Conservation (phyloP, 2,329 filamentous ascomycete species). For the Alternaria angustiovoidea region DNA sequence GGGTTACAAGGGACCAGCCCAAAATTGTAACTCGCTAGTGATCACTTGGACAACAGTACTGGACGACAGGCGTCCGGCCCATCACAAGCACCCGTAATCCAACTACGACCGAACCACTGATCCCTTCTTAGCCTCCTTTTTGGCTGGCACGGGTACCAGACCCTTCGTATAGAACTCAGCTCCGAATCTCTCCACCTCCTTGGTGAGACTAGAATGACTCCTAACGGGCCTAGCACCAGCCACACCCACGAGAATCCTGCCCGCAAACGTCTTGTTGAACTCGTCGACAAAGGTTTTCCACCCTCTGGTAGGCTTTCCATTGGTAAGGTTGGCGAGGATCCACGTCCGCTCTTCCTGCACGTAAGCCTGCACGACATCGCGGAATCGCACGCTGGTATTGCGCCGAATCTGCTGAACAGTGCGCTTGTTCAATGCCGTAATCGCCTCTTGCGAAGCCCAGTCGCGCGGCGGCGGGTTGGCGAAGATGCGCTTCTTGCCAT, state of each 20-base stretch:
- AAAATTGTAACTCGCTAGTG: neutral
- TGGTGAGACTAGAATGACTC: conserved; percentile 34
- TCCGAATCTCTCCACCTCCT: conserved; percentile 42
- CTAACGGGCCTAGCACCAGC: conserved; percentile 22
- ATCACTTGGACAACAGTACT: neutral
- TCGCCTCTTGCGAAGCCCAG: conserved; percentile 37
- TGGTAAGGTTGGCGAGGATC: conserved; percentile 30
- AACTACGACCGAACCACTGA: neutral
- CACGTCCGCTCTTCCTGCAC: conserved; percentile 32
- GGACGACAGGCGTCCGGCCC: neutral
- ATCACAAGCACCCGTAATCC: neutral
- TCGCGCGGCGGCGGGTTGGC: conserved; percentile 38
- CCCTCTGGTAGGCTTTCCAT: conserved; percentile 31
- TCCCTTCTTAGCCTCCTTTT: conserved; percentile 13
- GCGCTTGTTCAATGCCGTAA: conserved; percentile 41
- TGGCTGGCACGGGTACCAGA: conserved; percentile 25
- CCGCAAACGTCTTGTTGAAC: conserved; percentile 36
- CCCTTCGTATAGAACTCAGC: conserved; percentile 32
- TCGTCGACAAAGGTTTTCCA: conserved; percentile 35
- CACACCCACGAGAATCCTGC: conserved; percentile 16
- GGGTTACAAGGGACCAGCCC: neutral
- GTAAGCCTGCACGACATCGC: conserved; percentile 33
- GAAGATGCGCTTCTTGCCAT: conserved; percentile 33
- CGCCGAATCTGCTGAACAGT: conserved; percentile 43
- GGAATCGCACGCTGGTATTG: conserved; percentile 36